A percentile compares a stretch with the other conserved stretches of the same genome.
Conservation (phyloP, 305 asterid species). For the Solanum chacoense region DNA sequence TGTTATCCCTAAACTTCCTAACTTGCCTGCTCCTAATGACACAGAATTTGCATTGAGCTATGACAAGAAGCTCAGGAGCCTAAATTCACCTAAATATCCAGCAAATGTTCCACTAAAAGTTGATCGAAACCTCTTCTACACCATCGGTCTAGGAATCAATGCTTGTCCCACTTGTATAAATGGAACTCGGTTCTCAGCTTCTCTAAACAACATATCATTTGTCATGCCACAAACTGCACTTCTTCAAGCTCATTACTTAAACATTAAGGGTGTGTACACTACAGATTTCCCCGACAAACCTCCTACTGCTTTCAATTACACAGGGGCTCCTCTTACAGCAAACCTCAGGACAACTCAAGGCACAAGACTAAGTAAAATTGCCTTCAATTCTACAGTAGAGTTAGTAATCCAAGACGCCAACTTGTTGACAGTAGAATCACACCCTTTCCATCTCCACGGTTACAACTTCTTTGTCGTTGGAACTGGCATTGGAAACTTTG, state of each 20-base stretch:
- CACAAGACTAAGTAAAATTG: slow-evolving; percentile 11
- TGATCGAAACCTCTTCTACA: slow-evolving; percentile 13
- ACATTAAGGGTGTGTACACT: slow-evolving; percentile 14
- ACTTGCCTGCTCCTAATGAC: slow-evolving; percentile 17
- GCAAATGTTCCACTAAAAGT: slow-evolving; percentile 20
- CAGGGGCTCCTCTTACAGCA: slow-evolving; percentile 21
- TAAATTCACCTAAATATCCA: slow-evolving; percentile 16
- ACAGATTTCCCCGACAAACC: slow-evolving; percentile 24
- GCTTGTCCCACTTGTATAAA: slow-evolving; percentile 19
- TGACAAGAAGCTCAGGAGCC: slow-evolving; percentile 17
- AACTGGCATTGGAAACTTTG: slow-evolving; percentile 20
- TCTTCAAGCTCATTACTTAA: slow-evolving; percentile 23
- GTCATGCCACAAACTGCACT: slow-evolving; percentile 21
- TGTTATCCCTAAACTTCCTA: slow-evolving; percentile 9
- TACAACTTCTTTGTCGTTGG: slow-evolving; percentile 25
- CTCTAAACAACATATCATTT: slow-evolving; percentile 21
- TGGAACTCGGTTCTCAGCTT: slow-evolving; percentile 19
- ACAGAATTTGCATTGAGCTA: slow-evolving; percentile 11
- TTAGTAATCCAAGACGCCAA: slow-evolving; percentile 23
- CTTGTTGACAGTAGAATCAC: slow-evolving; percentile 20
- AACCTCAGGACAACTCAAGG: slow-evolving; percentile 12
- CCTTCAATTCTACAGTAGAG: slow-evolving; percentile 23
- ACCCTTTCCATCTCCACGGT: slow-evolving; percentile 27
- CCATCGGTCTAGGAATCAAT: slow-evolving; percentile 19
- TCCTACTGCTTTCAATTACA: slow-evolving; percentile 18